Conservation (phyloP, 768 basidiomycete genomes). For the Clathrus columnatus region DNA sequence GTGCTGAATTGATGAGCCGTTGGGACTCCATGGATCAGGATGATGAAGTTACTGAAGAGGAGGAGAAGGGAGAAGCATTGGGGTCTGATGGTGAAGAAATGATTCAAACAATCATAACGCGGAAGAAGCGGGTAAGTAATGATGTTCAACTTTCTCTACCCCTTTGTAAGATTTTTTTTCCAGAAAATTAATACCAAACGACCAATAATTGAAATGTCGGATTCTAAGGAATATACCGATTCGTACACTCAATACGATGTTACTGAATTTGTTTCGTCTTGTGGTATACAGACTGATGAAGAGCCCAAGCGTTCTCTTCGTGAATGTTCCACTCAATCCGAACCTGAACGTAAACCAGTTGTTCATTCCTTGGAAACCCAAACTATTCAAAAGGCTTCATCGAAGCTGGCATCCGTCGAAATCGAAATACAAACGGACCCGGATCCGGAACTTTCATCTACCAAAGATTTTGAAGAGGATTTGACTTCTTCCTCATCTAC, state of each 20-base stretch:
- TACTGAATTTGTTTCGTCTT: constrained; percentile 37
- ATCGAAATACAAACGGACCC: constrained; percentile 18
- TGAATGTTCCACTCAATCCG: constrained; percentile 52
- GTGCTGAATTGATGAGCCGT: constrained; percentile 50
- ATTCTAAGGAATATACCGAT: constrained; percentile 70
- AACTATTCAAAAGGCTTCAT: constrained; percentile 10
- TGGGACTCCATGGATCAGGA: constrained; percentile 16
- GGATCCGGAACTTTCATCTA: constrained; percentile 27
- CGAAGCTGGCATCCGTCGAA: constrained; percentile 18
- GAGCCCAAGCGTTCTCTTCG: constrained; percentile 38
- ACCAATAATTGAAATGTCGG: constrained; percentile 33
- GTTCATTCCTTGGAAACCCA: constrained; percentile 10
- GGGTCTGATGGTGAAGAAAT: constrained; percentile 61
- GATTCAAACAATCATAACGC: constrained; percentile 82
- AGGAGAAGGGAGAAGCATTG: constrained; percentile 36
- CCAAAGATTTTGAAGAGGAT: constrained; percentile 38
- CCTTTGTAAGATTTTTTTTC: constrained; percentile 26
- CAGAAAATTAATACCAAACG: constrained; percentile 32
- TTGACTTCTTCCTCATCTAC: constrained; percentile 70
- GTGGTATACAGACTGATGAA: constrained; percentile 54
- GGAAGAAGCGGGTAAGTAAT: constrained; percentile 57
- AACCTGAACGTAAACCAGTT: constrained; percentile 17
- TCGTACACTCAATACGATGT: constrained; percentile 63
- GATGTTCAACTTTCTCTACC: background rate
- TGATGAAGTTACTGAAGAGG: constrained; percentile 27